Evolutionary conservation across 2,329 filamentous ascomycete genomes (phyloP).

Genomic region (Thermothelomyces thermophilus): DNA sequence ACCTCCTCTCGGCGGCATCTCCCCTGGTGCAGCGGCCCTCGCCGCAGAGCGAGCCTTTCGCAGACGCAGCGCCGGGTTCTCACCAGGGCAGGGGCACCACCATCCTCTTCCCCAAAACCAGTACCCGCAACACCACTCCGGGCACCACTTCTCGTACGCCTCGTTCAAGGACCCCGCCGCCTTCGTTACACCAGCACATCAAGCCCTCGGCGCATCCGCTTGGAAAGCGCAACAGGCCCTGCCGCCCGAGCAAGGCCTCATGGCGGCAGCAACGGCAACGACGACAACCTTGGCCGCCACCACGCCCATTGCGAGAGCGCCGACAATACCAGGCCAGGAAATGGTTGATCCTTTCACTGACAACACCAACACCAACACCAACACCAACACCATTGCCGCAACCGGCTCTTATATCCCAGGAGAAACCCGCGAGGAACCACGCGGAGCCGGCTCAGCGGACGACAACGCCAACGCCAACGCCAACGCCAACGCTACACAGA

Average conservation of each 20-base stretch:
- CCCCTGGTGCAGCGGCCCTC: constrained; percentile 43
- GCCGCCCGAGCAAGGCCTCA: background rate
- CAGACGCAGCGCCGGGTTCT: constrained; percentile 50
- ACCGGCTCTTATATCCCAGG: background rate
- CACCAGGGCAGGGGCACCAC: constrained; percentile 26
- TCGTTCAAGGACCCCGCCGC: background rate
- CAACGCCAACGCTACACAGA: constrained; percentile 14
- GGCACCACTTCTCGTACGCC: background rate
- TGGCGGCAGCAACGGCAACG: background rate
- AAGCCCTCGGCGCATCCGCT: background rate
- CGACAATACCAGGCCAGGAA: constrained; percentile 23
- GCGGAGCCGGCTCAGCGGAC: constrained; percentile 36
- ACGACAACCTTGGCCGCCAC: background rate
- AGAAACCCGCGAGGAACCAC: constrained; percentile 58
- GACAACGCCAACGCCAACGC: constrained; percentile 29
- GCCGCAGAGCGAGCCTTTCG: constrained; percentile 54
- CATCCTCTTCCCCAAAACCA: background rate
- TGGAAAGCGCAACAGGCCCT: background rate
- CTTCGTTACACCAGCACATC: background rate
- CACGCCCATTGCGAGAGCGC: background rate
- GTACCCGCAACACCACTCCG: background rate
- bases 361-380: too few species aligned
- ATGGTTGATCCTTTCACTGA: constrained; percentile 12
- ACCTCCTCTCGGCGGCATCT: background rate
- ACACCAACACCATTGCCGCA: background rate